Base-by-base conservation (phyloP, 2,329 filamentous ascomycete species). In the Aspergillus sp. region DNA sequence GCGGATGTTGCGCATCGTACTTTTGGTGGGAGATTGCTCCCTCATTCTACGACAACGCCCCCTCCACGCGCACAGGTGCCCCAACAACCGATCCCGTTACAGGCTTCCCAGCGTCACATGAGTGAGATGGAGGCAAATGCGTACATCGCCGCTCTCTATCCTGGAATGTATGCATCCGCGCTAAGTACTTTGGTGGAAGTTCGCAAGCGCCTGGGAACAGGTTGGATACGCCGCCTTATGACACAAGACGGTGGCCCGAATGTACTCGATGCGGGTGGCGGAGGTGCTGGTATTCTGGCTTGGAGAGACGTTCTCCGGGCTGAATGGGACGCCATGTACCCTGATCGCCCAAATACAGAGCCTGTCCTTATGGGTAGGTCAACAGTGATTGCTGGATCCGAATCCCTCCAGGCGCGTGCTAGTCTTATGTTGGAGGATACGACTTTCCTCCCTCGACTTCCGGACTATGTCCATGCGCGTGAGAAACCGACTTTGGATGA, bases 361-460 rank as follows among this genome's bases (percentile, higher is more conserved):
- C 62, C 68, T 0, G 64, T 74, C 4, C 64, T 67, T 20, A 59
- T 74, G 3, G 87, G 88, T 1, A 89, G 85, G 64, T 85, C 86
- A 46, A 90, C 88, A 0, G 90, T 95, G 1, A 72, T 97, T 3
- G 82, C 87, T 2, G 89, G 84, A 0, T 86, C 88, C 0, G 81
- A 89, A 52, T 73, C 82, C 2, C 74, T 98, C 23, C 82, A 90
- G 15, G 76, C 86, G 48, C 85, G 90, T 27, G 76, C 89, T 20
- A 88, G 89, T 55, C 76, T 74, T 15, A 80, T 97, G 53, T 73
- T 98, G 10, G 79, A 94, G 33, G 85, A 96, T 64, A 97, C 93
- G 0, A 94, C 87, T 0, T 96, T 98, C 62, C 76, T 98, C 6
- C 90, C 91, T 6, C 83, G 90, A 3, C 73, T 97, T n/a, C 93